Base-by-base conservation (phyloP, 2,329 filamentous ascomycete genomes). In the Eutypa lata region DNA sequence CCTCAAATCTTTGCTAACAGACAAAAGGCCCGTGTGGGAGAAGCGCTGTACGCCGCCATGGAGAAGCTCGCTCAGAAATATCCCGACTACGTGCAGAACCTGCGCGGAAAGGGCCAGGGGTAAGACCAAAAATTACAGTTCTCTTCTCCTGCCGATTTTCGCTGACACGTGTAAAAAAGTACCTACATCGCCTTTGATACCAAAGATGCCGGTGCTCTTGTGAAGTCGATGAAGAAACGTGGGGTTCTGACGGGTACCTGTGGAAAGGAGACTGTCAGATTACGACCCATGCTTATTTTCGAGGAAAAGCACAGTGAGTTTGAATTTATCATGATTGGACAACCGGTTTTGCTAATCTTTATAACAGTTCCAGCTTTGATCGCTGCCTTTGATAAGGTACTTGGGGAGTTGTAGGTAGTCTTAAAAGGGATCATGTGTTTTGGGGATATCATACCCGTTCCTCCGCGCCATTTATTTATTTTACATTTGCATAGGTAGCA, bases 241-340 rank as follows among this genome's bases (percentile, higher is more conserved):
- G 31, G 31, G 31, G 75, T 96, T 69, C 96, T 96, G 74, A 89
- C 96, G 68, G 92, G 91, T 55, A 91, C 91, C 48, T 88, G 86
- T 62, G 92, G 92, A 14, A 79, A 81, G 65, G 77, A 66, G 50
- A 90, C 91, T 24, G 88, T 97, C 13, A 78, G 91, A 48, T 75
- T 97, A 68, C 78, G 91, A 63, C 92, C 91, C 42, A 96, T 96
- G 92, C 75, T 97, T 62, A 87, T 92, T 65, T 94, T 97, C 79
- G 89, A 96, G 82, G 83, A 91, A 80, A 84, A 88, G 69, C 93
- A 97, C 73, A 92, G 38, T 42, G 18, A 3, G 38, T n/a, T 42
- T n/a, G 13, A 42, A n/a, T 7, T 13, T 18, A n/a, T n/a, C n/a
- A n/a, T n/a, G n/a, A n/a, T n/a, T n/a, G n/a, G n/a, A n/a, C n/a